Conservation (phyloP, 495 filamentous ascomycete species). For the Penicillium turbatum region DNA sequence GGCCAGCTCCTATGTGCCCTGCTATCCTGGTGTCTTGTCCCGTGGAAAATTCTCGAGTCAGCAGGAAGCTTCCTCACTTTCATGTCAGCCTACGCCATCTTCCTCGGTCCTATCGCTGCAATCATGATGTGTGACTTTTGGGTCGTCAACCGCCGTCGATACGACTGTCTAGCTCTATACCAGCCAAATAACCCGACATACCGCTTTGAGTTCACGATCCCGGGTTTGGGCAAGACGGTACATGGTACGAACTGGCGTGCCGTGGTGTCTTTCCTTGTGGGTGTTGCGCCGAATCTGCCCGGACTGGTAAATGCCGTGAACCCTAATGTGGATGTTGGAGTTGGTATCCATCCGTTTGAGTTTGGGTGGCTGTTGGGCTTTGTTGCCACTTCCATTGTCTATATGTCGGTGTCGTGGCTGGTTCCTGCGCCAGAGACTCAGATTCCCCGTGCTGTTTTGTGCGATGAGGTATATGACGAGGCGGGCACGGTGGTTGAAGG, state of each 20-base stretch:
- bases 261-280: conserved; percentile 56
- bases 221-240: conserved; percentile 5
- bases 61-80: conserved; percentile 56
- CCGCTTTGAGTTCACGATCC: conserved; percentile 48
- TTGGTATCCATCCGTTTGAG: conserved; percentile 48
- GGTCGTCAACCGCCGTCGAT: conserved; percentile 56
- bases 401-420: conserved; percentile 35
- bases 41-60: conserved; percentile 60
- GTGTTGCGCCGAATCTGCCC: conserved; percentile 59
- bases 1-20: conserved; percentile 59
- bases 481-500: conserved; percentile 28
- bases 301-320: conserved; percentile 53
- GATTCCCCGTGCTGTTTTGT: conserved; percentile 38
- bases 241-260: conserved; percentile 64
- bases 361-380: conserved; percentile 58
- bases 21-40: conserved; percentile 56
- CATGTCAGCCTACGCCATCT: conserved; percentile 62
- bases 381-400: conserved; percentile 42
- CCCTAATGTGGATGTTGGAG: conserved; percentile 37
- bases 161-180: conserved; percentile 54
- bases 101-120: conserved; percentile 64
- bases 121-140: conserved; percentile 67
- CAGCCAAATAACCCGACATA: conserved; percentile 37
- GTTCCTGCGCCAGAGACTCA: conserved; percentile 39
- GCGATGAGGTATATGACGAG: conserved; percentile 48